Conservation (phyloP, 2,329 filamentous ascomycete species). For the Pseudogymnoascus sp. region DNA sequence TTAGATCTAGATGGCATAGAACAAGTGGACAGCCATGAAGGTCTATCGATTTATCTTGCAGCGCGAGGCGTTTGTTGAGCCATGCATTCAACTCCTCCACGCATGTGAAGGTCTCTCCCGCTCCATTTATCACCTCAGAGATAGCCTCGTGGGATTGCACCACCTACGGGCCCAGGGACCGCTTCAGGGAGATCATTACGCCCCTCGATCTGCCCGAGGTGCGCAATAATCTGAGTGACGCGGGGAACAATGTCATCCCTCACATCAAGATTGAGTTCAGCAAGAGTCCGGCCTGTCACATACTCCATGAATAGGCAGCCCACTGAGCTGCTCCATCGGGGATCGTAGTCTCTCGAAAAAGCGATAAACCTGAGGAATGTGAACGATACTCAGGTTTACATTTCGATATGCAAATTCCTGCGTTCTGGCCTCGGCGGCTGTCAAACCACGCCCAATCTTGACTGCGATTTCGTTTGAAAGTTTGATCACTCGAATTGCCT, state of each 20-base stretch:
- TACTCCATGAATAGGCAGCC: slow-evolving; percentile 26
- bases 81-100: not conserved
- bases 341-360: slow-evolving; percentile 15
- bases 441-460: slow-evolving; percentile 19
- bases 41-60: slow-evolving; percentile 14
- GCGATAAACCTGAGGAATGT: slow-evolving; percentile 19
- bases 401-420: slow-evolving; percentile 19
- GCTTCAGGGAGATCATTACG: not conserved
- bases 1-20: slow-evolving; percentile 24
- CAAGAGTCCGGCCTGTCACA: slow-evolving; percentile 17
- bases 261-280: slow-evolving; percentile 15
- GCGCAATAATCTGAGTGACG: slow-evolving; percentile 16
- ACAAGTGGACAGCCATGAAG: slow-evolving; percentile 21
- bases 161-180: slow-evolving; percentile 18
- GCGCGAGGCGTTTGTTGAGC: not conserved
- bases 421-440: slow-evolving; percentile 17
- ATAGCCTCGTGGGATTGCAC: slow-evolving; percentile 16
- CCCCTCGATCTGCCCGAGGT: slow-evolving; percentile 15
- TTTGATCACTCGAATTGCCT: slow-evolving; percentile 12
- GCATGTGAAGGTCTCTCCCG: not conserved
- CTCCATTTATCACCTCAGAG: slow-evolving; percentile 20
- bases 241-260: slow-evolving; percentile 14
- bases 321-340: not conserved
- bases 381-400: slow-evolving; percentile 17
- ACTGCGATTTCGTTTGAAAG: slow-evolving; percentile 16